Percentiles rank a stretch among this genome's conserved stretches.
These are phyloP conservation scores for Astrocystis sublimbata DNA, from an alignment of 495 filamentous ascomycete species.

Conservation along the genomic window DNA sequence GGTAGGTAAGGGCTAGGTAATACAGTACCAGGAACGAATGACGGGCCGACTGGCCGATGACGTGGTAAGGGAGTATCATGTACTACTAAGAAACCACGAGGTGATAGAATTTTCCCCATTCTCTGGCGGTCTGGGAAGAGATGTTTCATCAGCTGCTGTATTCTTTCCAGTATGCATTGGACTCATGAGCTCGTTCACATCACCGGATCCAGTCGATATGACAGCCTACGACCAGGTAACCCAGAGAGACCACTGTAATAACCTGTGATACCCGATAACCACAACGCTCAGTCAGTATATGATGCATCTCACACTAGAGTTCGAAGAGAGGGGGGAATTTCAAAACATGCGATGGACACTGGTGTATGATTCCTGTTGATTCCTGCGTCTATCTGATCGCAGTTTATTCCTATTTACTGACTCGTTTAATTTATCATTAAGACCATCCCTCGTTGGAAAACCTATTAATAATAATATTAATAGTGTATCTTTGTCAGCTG, in stretches of 20 bases:
- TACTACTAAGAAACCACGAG: neutral
- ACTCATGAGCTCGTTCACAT: neutral
- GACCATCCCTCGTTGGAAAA: neutral
- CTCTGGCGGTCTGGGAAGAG: no score
- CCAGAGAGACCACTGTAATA: neutral
- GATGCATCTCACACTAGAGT: no score
- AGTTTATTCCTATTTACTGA: neutral
- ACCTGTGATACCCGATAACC: neutral
- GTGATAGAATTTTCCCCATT: neutral
- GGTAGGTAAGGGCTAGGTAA: no score
- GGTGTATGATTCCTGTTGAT: conserved; percentile 1
- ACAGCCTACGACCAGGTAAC: neutral
- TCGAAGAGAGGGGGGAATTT: neutral
- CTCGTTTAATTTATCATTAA: neutral
- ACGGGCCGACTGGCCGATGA: neutral
- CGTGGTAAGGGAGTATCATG: neutral
- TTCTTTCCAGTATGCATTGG: neutral
- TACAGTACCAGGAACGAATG: neutral
- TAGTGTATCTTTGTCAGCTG: no score
- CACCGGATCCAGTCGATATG: neutral
- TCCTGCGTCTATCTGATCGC: conserved; percentile 4
- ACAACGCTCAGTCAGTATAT: no score
- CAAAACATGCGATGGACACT: neutral
- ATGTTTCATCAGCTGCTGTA: neutral
- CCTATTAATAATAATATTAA: no score